phyloP scores from a whole-genome alignment of 2,329 filamentous ascomycete genomes.

The Aspergillus viridinutans region DNA sequence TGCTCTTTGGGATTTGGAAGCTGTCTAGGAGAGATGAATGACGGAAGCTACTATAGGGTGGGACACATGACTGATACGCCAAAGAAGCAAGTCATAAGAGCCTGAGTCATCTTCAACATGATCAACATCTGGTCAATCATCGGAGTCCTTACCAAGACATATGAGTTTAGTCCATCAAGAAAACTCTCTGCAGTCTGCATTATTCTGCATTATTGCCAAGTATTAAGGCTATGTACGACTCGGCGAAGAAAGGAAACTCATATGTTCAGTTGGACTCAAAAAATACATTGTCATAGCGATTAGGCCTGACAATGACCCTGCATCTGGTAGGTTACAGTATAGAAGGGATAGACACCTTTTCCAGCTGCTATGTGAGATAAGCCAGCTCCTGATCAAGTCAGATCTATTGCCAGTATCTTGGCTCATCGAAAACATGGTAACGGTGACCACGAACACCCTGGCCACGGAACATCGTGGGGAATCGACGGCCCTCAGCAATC shows the following conservation, averaged over 20 bases:
- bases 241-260: background rate
- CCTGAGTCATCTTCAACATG: too few relatives aligned
- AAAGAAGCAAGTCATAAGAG: too few relatives aligned
- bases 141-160: too few relatives aligned
- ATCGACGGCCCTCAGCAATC: conserved; percentile 72
- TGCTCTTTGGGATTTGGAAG: too few relatives aligned
- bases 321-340: conserved; percentile 3
- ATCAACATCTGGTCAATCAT: too few relatives aligned
- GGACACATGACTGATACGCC: too few relatives aligned
- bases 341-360: background rate
- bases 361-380: background rate
- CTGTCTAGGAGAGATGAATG: too few relatives aligned
- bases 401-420: conserved; percentile 59
- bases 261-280: conserved; percentile 4
- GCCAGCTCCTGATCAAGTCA: background rate
- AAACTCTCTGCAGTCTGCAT: background rate
- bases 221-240: background rate
- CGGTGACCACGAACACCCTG: conserved; percentile 81
- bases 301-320: background rate
- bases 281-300: conserved; percentile 8
- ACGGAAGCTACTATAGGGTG: too few relatives aligned
- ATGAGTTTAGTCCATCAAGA: background rate
- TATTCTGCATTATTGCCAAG: background rate
- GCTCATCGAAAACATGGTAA: conserved; percentile 95
- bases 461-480: conserved; percentile 79